Evolutionary conservation across 2,329 filamentous ascomycete species (phyloP).

Genomic region (Hymenoscyphus albidus): DNA sequence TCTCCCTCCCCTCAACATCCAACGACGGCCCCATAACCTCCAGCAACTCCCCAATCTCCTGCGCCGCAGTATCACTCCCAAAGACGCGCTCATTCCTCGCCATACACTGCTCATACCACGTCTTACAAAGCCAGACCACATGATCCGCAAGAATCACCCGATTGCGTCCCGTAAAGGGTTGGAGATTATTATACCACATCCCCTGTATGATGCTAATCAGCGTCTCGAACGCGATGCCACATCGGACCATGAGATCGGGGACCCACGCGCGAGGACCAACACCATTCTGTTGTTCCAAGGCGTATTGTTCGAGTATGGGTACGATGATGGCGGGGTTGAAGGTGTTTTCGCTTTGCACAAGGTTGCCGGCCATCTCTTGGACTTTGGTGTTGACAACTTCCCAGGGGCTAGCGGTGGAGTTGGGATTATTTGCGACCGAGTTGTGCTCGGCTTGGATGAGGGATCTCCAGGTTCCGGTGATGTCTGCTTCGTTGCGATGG

Average conservation of each 20-base stretch:
- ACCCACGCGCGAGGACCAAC: constrained; percentile 41
- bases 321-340: constrained; percentile 61
- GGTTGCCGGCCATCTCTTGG: constrained; percentile 61
- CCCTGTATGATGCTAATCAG: constrained; percentile 59
- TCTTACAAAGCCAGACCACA: constrained; percentile 56
- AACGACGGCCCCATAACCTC: constrained; percentile 43
- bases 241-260: constrained; percentile 60
- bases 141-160: constrained; percentile 56
- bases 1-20: constrained; percentile 37
- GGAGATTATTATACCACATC: constrained; percentile 64
- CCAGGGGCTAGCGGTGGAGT: constrained; percentile 55
- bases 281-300: constrained; percentile 55
- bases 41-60: constrained; percentile 43
- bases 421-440: constrained; percentile 38
- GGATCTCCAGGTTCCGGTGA: constrained; percentile 78
- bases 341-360: constrained; percentile 61
- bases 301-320: constrained; percentile 60
- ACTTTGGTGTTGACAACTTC: constrained; percentile 64
- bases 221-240: constrained; percentile 58
- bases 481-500: constrained; percentile 81
- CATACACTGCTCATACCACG: constrained; percentile 57
- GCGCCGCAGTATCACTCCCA: constrained; percentile 56
- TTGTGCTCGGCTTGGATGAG: constrained; percentile 71
- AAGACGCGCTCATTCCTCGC: constrained; percentile 52
- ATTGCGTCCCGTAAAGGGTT: constrained; percentile 58